These are phyloP conservation scores for Fusarium algeriense DNA, from an alignment of 2,329 filamentous ascomycete genomes.

Conservation along the genomic window DNA sequence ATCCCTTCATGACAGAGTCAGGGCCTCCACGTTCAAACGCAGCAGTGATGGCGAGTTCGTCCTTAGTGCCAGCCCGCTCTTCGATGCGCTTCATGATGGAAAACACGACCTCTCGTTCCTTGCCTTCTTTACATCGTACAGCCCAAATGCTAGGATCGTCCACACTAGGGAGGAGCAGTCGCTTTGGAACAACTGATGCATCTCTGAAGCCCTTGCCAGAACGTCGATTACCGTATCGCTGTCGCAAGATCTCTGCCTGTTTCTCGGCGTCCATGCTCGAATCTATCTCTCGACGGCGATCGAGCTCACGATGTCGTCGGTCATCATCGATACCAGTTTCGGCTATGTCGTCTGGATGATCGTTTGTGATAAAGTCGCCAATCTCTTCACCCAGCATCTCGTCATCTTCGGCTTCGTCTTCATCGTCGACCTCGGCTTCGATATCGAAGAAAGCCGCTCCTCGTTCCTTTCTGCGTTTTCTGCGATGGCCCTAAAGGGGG, in stretches of 20 bases:
- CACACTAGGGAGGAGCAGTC: conserved; percentile 89
- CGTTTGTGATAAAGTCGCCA: conserved; percentile 88
- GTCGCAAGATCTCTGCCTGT: conserved; percentile 85
- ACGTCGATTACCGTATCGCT: conserved; percentile 87
- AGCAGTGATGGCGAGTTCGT: conserved; percentile 85
- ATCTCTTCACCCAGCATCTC: conserved; percentile 88
- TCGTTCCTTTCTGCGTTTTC: conserved; percentile 82
- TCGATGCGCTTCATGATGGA: conserved; percentile 90
- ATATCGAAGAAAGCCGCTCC: conserved; percentile 95
- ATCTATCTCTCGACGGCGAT: conserved; percentile 89
- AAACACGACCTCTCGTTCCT: conserved; percentile 91
- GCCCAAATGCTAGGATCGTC: conserved; percentile 98
- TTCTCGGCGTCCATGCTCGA: conserved; percentile 93
- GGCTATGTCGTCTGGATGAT: conserved; percentile 89
- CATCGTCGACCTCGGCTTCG: conserved; percentile 97
- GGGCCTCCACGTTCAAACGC: conserved; percentile 89
- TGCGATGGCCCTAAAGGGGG: conserved; percentile 69
- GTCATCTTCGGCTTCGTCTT: conserved; percentile 88
- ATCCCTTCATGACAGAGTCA: conserved; percentile 87
- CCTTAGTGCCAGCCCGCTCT: conserved; percentile 81
- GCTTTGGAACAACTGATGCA: conserved; percentile 83
- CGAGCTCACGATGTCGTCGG: conserved; percentile 91
- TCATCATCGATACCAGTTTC: conserved; percentile 89
- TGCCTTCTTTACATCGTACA: conserved; percentile 92
- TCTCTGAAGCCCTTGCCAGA: conserved; percentile 74